Conservation (phyloP, 345 rosid genomes). For the Passiflora organensis region DNA sequence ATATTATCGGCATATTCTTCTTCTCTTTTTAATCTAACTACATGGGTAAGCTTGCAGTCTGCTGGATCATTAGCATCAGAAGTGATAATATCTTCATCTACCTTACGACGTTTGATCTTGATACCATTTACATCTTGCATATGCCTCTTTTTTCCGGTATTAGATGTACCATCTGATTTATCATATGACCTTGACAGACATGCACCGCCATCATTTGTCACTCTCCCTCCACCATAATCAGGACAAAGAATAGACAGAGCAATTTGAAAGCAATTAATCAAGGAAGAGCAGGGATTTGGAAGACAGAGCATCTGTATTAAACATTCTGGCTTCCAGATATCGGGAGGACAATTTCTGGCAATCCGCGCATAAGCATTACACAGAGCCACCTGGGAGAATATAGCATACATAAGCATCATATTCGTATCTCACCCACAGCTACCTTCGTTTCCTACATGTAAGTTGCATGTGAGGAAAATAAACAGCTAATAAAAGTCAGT, state of each 20-base stretch:
- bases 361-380: conserved; percentile 66
- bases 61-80: conserved; percentile 25
- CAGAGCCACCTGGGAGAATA: conserved; percentile 54
- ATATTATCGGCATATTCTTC: conserved; percentile 51
- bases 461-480: no score
- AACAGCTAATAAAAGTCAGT: conserved; percentile 7
- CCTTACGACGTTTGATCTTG: conserved; percentile 58
- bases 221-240: conserved; percentile 40
- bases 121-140: conserved; percentile 30
- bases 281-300: conserved; percentile 59
- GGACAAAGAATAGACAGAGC: conserved; percentile 55
- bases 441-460: no score
- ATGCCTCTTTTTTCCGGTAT: conserved; percentile 61
- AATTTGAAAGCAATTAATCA: conserved; percentile 69
- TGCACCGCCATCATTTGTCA: conserved; percentile 19
- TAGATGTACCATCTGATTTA: conserved; percentile 31
- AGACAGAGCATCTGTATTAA: conserved; percentile 49
- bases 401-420: background rate
- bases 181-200: conserved; percentile 25
- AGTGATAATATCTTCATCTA: conserved; percentile 39
- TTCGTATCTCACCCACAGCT: background rate
- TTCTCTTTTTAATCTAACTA: conserved; percentile 36
- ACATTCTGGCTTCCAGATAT: conserved; percentile 74
- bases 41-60: conserved; percentile 31
- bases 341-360: conserved; percentile 68